Evolutionary conservation across 1,139 yeast species (phyloP).

Genomic region (Kurtzmaniella quercitrusa): DNA sequence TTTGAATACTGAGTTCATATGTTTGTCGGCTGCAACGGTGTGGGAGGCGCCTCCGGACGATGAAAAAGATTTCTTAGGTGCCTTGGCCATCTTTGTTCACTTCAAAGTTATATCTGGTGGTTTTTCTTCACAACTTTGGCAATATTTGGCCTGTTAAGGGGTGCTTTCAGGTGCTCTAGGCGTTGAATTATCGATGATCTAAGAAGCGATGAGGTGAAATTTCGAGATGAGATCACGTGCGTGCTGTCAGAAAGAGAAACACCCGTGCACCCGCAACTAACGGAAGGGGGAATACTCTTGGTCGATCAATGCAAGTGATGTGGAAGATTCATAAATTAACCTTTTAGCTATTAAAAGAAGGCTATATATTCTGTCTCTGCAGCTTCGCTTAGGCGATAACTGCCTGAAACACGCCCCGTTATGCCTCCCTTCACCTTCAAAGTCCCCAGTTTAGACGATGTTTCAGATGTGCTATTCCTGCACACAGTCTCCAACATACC

Average conservation of each 20-base stretch:
- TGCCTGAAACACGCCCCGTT: not conserved
- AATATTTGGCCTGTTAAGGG: too few relatives aligned
- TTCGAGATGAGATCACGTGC: not conserved
- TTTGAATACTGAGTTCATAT: constrained; percentile 80
- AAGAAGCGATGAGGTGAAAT: not conserved
- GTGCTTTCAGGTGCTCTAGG: not conserved
- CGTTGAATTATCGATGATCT: not conserved
- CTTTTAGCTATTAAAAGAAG: too few relatives aligned
- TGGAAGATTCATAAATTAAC: too few relatives aligned
- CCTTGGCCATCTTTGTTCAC: constrained; percentile 49
- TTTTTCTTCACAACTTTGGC: too few relatives aligned
- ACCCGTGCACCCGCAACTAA: not conserved
- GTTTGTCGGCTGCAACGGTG: constrained; percentile 61
- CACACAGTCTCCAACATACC: not conserved
- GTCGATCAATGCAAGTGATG: too few relatives aligned
- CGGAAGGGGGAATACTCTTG: too few relatives aligned
- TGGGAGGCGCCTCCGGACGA: constrained; percentile 41
- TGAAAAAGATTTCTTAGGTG: constrained; percentile 45
- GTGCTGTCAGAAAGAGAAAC: not conserved
- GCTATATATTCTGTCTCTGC: too few relatives aligned
- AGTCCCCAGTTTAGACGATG: not conserved
- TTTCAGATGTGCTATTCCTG: not conserved
- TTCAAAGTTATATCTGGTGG: too few relatives aligned
- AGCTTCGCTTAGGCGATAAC: too few relatives aligned
- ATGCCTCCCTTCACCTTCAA: not conserved